Conservation (phyloP, 768 basidiomycete genomes). For the Russula olivacea region DNA sequence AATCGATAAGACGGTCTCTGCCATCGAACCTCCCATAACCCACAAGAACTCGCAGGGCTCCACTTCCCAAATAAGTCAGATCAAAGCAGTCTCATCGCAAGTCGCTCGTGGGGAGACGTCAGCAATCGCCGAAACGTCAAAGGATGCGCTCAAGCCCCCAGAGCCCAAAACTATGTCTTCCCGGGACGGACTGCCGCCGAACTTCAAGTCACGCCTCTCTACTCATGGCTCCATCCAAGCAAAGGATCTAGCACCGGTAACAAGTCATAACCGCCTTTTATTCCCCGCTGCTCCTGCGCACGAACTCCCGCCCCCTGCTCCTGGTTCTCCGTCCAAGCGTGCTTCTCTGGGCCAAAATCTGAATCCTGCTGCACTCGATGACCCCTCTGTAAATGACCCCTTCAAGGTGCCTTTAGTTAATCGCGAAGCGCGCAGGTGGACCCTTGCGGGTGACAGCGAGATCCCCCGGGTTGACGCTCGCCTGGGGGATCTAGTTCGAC, state of each 20-base stretch:
- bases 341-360: not conserved
- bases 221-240: not conserved
- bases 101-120: not conserved
- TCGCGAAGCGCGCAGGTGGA: not conserved
- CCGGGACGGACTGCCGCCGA: not conserved
- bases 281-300: constrained; percentile 5
- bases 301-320: constrained; percentile 3
- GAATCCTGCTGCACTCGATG: not conserved
- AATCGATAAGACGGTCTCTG: not conserved
- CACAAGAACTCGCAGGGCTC: not conserved
- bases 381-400: not conserved
- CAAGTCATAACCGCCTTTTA: constrained; percentile 7
- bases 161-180: not conserved
- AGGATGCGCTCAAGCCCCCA: not conserved
- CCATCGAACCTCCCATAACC: not conserved
- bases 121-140: not conserved
- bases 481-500: not conserved
- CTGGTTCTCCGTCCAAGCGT: constrained; percentile 9
- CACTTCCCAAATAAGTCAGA: not conserved
- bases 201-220: not conserved
- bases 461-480: not conserved
- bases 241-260: not conserved
- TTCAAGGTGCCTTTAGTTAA: not conserved
- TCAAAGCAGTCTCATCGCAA: not conserved
- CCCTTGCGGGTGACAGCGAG: not conserved